phyloP scores from a whole-genome alignment of 2,329 filamentous ascomycete genomes.

The Byssoonygena ceratinophila region DNA sequence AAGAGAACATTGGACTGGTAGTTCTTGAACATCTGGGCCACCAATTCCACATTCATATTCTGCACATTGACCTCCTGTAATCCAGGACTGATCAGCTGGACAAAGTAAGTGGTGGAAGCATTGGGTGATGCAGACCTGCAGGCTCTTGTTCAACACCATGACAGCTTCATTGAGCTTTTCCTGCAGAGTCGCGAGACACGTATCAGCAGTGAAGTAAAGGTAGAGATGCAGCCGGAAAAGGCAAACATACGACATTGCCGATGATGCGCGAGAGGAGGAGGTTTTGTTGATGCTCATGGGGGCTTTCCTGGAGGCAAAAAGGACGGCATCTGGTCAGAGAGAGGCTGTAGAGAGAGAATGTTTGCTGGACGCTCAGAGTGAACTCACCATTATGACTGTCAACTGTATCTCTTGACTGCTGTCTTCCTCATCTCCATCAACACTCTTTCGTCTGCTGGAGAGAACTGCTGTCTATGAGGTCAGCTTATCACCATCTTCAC shows the following conservation, averaged over 20 bases:
- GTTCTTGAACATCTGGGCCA: constrained; percentile 99
- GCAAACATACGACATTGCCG: constrained; percentile 73
- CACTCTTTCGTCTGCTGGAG: neutral
- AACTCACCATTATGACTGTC: neutral
- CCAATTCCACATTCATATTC: constrained; percentile 97
- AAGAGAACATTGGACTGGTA: constrained; percentile 97
- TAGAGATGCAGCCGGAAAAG: neutral
- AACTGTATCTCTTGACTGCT: neutral
- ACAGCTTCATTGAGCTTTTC: constrained; percentile 96
- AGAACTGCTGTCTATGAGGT: neutral
- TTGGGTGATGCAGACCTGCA: constrained; percentile 55
- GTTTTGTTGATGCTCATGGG: constrained; percentile 95
- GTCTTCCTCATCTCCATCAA: neutral
- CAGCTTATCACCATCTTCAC: neutral
- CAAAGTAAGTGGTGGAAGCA: neutral
- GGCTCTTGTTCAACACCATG: constrained; percentile 80
- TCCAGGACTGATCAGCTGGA: neutral
- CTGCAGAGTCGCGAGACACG: constrained; percentile 38
- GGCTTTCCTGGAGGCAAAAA: constrained; percentile 59
- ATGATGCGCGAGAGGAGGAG: constrained; percentile 89
- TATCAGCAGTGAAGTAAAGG: neutral
- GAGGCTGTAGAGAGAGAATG: neutral
- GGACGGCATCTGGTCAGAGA: neutral
- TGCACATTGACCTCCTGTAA: constrained; percentile 87
- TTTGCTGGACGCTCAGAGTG: neutral